Percentiles rank a stretch among this genome's conserved stretches.
Evolutionary conservation across 768 basidiomycete genomes (phyloP).

Genomic region (Glaciozyma martinii): DNA sequence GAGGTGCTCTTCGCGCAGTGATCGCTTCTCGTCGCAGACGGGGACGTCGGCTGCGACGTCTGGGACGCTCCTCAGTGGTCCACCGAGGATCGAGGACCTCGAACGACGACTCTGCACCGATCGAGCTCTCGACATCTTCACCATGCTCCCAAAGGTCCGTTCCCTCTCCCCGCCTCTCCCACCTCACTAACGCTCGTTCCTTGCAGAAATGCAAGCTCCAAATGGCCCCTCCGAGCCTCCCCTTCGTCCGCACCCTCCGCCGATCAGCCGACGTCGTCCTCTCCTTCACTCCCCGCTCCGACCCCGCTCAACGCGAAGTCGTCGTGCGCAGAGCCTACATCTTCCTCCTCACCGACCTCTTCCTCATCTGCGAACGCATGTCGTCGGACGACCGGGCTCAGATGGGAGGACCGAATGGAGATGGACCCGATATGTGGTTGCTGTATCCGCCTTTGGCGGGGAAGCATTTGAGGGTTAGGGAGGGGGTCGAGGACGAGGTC

Average conservation of each 20-base stretch:
- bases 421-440: slow-evolving; percentile 67
- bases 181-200: slow-evolving; percentile 1
- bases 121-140: slow-evolving; percentile 82
- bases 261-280: slow-evolving; percentile 62
- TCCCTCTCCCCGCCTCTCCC: slow-evolving; percentile 6
- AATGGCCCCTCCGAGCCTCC: slow-evolving; percentile 68
- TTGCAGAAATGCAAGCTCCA: slow-evolving; percentile 79
- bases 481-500: slow-evolving; percentile 47
- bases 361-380: slow-evolving; percentile 83
- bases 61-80: slow-evolving; percentile 39
- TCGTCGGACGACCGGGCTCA: slow-evolving; percentile 50
- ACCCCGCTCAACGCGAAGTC: slow-evolving; percentile 58
- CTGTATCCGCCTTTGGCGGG: slow-evolving; percentile 92
- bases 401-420: slow-evolving; percentile 37
- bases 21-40: slow-evolving; percentile 24
- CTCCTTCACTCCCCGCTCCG: slow-evolving; percentile 57
- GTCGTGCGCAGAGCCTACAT: slow-evolving; percentile 70
- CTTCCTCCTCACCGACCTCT: slow-evolving; percentile 84
- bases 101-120: slow-evolving; percentile 70
- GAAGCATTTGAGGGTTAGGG: slow-evolving; percentile 67
- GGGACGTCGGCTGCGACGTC: slow-evolving; percentile 40
- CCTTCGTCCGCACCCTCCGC: slow-evolving; percentile 68
- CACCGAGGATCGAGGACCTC: slow-evolving; percentile 58
- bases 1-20: not conserved
- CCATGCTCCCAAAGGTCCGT: slow-evolving; percentile 80